Conservation (phyloP, 148 eudicot genomes). For the Nepenthes gracilis region DNA sequence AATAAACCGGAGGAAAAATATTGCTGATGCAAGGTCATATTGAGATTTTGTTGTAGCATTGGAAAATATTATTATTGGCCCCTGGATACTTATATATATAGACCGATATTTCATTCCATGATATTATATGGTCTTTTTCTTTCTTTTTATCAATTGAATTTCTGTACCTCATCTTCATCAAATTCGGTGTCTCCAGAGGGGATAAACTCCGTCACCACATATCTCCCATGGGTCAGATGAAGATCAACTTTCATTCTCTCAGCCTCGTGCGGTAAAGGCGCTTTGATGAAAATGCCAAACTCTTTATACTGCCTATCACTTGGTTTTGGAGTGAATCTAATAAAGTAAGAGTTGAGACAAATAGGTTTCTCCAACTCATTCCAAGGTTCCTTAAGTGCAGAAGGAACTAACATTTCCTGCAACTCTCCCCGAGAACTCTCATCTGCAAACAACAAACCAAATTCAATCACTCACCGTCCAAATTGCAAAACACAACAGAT, state of each 20-base stretch:
- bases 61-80: no score
- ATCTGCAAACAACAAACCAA: slow-evolving; percentile 32
- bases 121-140: not conserved
- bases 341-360: slow-evolving; percentile 48
- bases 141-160: not conserved
- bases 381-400: slow-evolving; percentile 58
- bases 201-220: slow-evolving; percentile 52
- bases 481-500: not conserved
- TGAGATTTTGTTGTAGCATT: no score
- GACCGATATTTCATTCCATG: no score
- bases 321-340: slow-evolving; percentile 64
- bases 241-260: slow-evolving; percentile 61
- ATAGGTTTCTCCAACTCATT: slow-evolving; percentile 24
- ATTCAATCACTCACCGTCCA: slow-evolving; percentile 7
- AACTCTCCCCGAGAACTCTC: slow-evolving; percentile 53
- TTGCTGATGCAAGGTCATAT: no score
- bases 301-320: slow-evolving; percentile 58
- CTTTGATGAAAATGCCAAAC: slow-evolving; percentile 71
- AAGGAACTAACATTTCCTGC: slow-evolving; percentile 88
- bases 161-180: slow-evolving; percentile 51
- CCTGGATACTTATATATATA: no score
- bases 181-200: slow-evolving; percentile 46
- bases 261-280: slow-evolving; percentile 61
- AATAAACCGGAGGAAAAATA: no score
- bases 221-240: slow-evolving; percentile 71